Conservation (phyloP, 768 basidiomycete genomes). For the Boletus barrowsii region DNA sequence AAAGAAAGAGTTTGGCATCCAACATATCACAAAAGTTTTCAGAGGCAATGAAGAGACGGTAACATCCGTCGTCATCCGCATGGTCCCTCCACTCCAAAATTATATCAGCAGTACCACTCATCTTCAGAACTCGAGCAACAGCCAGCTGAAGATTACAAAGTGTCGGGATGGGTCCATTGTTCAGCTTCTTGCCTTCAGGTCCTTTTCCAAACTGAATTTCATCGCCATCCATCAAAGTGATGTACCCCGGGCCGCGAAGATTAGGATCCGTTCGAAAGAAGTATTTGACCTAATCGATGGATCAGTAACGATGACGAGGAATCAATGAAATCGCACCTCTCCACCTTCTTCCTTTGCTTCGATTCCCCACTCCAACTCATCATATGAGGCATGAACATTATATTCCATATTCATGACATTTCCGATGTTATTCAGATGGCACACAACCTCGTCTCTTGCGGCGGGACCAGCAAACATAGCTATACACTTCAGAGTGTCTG, state of each 20-base stretch:
- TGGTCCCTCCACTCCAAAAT: neutral
- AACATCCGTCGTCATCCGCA: neutral
- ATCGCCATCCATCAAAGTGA: neutral
- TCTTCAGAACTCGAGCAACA: slow-evolving; percentile 4
- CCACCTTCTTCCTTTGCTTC: neutral
- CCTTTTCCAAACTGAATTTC: slow-evolving; percentile 6
- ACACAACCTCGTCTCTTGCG: neutral
- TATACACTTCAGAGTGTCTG: neutral
- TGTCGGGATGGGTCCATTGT: neutral
- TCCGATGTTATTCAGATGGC: neutral
- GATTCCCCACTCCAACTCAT: neutral
- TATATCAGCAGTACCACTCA: slow-evolving; percentile 11
- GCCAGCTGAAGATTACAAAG: slow-evolving; percentile 4
- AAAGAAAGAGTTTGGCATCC: neutral
- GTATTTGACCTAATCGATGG: neutral
- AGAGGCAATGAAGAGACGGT: neutral
- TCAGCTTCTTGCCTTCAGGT: neutral
- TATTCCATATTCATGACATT: slow-evolving; percentile 2
- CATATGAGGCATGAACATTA: neutral
- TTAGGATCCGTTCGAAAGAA: neutral
- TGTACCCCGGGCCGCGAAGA: neutral
- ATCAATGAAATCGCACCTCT: neutral
- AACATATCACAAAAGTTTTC: neutral
- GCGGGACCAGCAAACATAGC: slow-evolving; percentile 1
- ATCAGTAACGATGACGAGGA: neutral